A percentile compares a stretch with the other conserved stretches of the same genome.
phyloP scores from a whole-genome alignment of 2,329 filamentous ascomycete genomes.

The Nannizziopsis barbatae region DNA sequence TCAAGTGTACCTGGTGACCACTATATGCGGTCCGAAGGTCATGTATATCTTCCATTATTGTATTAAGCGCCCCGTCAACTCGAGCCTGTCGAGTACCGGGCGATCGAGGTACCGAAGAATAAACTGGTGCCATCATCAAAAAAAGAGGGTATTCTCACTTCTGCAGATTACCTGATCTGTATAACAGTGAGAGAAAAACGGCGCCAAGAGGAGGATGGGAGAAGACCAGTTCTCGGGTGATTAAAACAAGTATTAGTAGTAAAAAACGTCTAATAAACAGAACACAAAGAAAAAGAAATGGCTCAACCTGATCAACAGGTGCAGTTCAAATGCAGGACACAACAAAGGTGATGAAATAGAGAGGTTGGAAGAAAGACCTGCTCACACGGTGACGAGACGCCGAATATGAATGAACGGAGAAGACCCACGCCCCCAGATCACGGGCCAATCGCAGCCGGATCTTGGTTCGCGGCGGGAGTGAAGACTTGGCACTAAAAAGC shows the following conservation, averaged over 20 bases:
- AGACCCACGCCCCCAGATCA: not conserved
- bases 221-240: constrained; percentile 5
- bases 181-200: not conserved
- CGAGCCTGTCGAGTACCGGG: constrained; percentile 4
- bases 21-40: constrained; percentile 18
- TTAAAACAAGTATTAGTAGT: constrained; percentile 8
- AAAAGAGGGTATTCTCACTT: not conserved
- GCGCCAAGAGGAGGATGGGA: not conserved
- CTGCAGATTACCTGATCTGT: constrained; percentile 3
- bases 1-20: not conserved
- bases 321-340: constrained; percentile 15
- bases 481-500: too few relatives aligned
- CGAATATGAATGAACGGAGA: constrained; percentile 4
- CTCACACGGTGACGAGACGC: constrained; percentile 9
- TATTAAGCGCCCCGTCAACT: constrained; percentile 43
- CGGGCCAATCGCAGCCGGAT: not conserved
- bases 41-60: constrained; percentile 49
- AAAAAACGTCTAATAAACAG: not conserved
- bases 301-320: constrained; percentile 12
- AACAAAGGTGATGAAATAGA: constrained; percentile 19
- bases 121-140: constrained; percentile 13
- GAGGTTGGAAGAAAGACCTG: constrained; percentile 2
- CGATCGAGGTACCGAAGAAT: constrained; percentile 1
- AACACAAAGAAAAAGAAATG: not conserved
- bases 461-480: not conserved